Percentiles rank a stretch among this genome's conserved stretches.
These are phyloP conservation scores for Chloris gayana DNA, from an alignment of 176 grass and related monocot species.

Conservation along the genomic window DNA sequence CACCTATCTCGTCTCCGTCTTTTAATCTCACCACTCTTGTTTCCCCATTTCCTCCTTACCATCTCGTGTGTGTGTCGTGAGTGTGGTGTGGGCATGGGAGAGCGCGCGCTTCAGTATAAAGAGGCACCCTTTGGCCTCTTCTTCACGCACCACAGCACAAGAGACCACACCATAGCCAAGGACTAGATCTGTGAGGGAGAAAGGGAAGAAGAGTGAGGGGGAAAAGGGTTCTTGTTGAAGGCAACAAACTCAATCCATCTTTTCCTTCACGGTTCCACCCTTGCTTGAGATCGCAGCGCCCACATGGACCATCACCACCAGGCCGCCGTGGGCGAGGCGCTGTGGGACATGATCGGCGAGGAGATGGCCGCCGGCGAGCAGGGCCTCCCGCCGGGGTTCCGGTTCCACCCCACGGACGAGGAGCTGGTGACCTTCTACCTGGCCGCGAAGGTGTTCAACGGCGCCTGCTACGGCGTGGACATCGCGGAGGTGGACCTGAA, in stretches of 20 bases:
- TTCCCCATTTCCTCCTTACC: background rate
- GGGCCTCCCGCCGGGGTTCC: constrained; percentile 87
- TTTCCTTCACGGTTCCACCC: too few species aligned
- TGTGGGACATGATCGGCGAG: constrained; percentile 78
- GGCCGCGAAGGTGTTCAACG: constrained; percentile 89
- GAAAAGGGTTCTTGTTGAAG: background rate
- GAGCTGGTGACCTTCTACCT: constrained; percentile 97
- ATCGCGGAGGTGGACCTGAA: constrained; percentile 95
- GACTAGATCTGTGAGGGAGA: background rate
- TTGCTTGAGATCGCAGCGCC: background rate
- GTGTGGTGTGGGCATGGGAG: constrained; percentile 1
- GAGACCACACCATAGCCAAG: constrained; percentile 35
- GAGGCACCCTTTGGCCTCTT: constrained; percentile 16
- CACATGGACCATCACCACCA: constrained; percentile 20
- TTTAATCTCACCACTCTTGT: constrained; percentile 35
- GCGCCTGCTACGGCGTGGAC: constrained; percentile 74
- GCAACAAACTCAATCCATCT: background rate
- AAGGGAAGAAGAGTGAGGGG: background rate
- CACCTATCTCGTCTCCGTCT: constrained; percentile 7
- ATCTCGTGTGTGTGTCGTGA: background rate
- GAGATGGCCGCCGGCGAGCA: constrained; percentile 66
- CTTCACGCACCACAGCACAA: constrained; percentile 35
- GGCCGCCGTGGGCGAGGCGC: constrained; percentile 62
- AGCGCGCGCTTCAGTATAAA: constrained; percentile 50
- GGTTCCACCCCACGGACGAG: constrained; percentile 97